Percentiles rank a stretch among this genome's conserved stretches.
These are phyloP conservation scores for Backusella westeae DNA, from an alignment of 192 early-diverging fungal species.

Conservation along the genomic window DNA sequence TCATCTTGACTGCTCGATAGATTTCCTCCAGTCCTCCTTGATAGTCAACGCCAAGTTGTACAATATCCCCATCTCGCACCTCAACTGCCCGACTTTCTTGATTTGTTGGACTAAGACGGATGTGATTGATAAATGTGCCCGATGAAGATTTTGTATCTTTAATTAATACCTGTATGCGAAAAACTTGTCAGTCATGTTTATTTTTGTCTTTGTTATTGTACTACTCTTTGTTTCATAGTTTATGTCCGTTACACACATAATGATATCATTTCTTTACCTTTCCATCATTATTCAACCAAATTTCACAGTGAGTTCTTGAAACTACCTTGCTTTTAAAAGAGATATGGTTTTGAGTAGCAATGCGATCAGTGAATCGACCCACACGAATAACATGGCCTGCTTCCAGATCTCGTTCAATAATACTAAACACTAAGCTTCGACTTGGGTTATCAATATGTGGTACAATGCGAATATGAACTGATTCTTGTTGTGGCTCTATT, in stretches of 20 bases:
- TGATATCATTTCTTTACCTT: conserved; percentile 16
- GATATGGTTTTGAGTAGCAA: conserved; percentile 54
- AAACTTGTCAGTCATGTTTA: background rate
- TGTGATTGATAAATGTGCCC: conserved; percentile 87
- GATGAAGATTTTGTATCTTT: conserved; percentile 84
- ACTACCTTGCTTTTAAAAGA: conserved; percentile 94
- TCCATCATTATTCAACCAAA: conserved; percentile 74
- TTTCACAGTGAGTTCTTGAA: conserved; percentile 87
- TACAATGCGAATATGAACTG: conserved; percentile 12
- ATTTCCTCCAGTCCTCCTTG: conserved; percentile 78
- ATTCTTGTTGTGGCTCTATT: background rate
- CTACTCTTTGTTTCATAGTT: background rate
- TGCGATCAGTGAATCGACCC: conserved; percentile 34
- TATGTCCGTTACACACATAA: background rate
- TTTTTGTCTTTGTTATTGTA: background rate
- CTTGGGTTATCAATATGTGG: conserved; percentile 13
- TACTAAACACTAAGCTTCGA: conserved; percentile 42
- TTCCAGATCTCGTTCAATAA: conserved; percentile 61
- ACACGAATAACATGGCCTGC: conserved; percentile 64
- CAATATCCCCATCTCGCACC: conserved; percentile 74
- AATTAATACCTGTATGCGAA: conserved; percentile 71
- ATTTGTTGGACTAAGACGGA: conserved; percentile 72
- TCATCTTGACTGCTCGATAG: conserved; percentile 79
- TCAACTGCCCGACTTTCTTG: conserved; percentile 72
- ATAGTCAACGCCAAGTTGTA: conserved; percentile 88